A percentile compares a stretch with the other conserved stretches of the same genome.
phyloP scores from a whole-genome alignment of 805 yeast species.

The Starmerella bombicola region DNA sequence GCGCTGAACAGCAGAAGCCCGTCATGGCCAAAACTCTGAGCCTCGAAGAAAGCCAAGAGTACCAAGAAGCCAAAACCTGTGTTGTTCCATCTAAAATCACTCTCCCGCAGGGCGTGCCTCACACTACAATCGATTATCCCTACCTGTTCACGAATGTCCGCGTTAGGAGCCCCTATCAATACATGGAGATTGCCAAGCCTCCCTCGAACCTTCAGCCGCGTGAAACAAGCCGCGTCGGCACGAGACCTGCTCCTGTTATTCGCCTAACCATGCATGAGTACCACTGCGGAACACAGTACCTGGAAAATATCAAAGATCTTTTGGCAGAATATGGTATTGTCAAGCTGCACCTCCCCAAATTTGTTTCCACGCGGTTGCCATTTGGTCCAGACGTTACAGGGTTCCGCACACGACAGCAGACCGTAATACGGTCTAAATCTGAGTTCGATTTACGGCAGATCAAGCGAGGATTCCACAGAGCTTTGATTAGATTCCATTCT shows the following conservation, averaged over 20 bases:
- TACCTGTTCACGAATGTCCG: slow-evolving; percentile 5
- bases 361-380: slow-evolving; percentile 1
- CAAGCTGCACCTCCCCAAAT: slow-evolving; percentile 4
- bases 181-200: not conserved
- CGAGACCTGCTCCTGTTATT: slow-evolving; percentile 4
- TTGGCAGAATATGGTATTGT: slow-evolving; percentile 4
- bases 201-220: not conserved
- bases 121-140: slow-evolving; percentile 5
- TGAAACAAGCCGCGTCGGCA: not conserved
- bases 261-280: slow-evolving; percentile 2
- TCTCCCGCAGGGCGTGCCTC: not conserved
- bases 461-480: slow-evolving; percentile 13
- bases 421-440: not conserved
- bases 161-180: not conserved
- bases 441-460: slow-evolving; percentile 2
- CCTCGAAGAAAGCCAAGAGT: slow-evolving; percentile 5
- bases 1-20: slow-evolving; percentile 1
- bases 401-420: slow-evolving; percentile 7
- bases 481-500: slow-evolving; percentile 12
- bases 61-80: slow-evolving; percentile 8
- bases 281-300: not conserved
- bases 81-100: not conserved
- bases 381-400: slow-evolving; percentile 7
- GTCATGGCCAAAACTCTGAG: not conserved
- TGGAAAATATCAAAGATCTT: not conserved